Base-by-base conservation (phyloP, 768 basidiomycete genomes). In the Cubamyces sp. region DNA sequence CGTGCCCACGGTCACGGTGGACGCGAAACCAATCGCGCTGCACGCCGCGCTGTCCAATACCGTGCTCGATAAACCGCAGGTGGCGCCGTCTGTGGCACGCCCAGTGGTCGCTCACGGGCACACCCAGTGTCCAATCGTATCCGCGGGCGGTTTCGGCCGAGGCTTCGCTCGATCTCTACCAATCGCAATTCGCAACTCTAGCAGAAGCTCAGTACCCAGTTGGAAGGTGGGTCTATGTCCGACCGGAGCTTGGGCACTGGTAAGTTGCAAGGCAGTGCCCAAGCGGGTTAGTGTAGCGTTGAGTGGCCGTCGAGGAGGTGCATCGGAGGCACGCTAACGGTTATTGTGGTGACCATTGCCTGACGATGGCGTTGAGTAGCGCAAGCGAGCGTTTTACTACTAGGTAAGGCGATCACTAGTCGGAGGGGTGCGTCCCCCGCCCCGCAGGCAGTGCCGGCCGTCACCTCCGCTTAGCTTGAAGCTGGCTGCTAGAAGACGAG, bases 11-110 rank as follows among this genome's bases (percentile, higher is more conserved):
- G n/a, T 5, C 34, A 11, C 34, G 34, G 30, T 25, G 19, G 52
- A 52, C 34, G 28, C 16, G 7, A 16, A 8, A 28, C 55, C 55
- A 40, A 48, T 48, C 30, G 46, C 9, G 40, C 14, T 39, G n/a
- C 15, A 39, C 7, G 39, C 16, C 47, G 1, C 30, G 12, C 41
- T 49, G 56, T 57, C 56, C 47, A 48, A 57, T 40, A 49, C 56
- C 34, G 46, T 49, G 56, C 46, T n/a, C 56, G 56, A 57, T 57
- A n/a, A 21, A 6, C 47, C 5, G 37, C 56, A 15, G 34, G 56
- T 57, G 56, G 56, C 56, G 47, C 46, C 21, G 46, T 30, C 18
- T 30, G 23, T 46, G 30, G 19, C 34, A 48, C 21, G 15, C n/a
- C 37, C 34, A n/a, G 16, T 9, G 28, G 39, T 9, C 19, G 34